Conservation (phyloP, 176 grass and related monocot species). For the Musa acuminata region DNA sequence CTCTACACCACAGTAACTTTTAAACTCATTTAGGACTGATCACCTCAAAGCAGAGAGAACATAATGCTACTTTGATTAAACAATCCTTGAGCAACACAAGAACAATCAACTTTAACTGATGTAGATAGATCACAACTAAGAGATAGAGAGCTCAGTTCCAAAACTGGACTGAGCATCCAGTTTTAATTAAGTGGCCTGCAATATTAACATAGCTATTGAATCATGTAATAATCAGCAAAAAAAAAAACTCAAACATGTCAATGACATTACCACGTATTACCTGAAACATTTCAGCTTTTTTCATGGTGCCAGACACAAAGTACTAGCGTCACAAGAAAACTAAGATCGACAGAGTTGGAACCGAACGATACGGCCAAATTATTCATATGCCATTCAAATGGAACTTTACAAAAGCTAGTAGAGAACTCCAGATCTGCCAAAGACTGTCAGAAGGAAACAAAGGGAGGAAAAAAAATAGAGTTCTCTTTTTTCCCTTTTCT, state of each 20-base stretch:
- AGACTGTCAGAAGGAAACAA: background rate
- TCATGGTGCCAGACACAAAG: background rate
- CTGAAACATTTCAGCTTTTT: background rate
- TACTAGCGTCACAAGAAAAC: background rate
- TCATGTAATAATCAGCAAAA: background rate
- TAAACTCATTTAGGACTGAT: too few relatives aligned
- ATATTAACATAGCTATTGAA: background rate
- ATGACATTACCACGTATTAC: background rate
- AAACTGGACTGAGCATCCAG: too few relatives aligned
- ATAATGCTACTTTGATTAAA: too few relatives aligned
- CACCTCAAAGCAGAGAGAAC: too few relatives aligned
- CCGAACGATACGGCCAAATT: background rate
- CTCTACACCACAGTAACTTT: too few relatives aligned
- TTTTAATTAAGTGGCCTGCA: too few relatives aligned
- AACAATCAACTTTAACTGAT: too few relatives aligned
- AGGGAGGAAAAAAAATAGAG: background rate
- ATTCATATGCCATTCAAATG: conserved; percentile 10
- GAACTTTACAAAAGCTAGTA: conserved; percentile 1
- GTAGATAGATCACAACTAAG: too few relatives aligned
- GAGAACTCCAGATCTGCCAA: background rate
- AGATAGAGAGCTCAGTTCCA: too few relatives aligned
- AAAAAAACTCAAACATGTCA: background rate
- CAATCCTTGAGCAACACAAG: too few relatives aligned
- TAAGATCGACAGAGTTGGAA: background rate
- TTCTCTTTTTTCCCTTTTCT: background rate